Conservation (phyloP, 2,329 filamentous ascomycete species). For the Aspergillus melleus region DNA sequence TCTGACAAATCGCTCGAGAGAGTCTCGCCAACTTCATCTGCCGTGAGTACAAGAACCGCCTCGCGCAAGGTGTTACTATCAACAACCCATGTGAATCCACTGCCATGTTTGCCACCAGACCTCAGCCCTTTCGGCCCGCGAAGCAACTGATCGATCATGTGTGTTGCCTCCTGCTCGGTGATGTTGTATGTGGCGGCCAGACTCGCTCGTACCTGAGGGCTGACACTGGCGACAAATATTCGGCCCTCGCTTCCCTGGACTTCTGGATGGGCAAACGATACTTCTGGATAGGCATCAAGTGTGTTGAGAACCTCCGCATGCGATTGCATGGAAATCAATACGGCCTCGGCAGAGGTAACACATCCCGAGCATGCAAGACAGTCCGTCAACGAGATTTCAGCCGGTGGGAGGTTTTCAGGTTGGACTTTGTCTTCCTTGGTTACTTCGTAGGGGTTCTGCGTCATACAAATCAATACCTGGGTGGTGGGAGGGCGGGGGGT, state of each 20-base stretch:
- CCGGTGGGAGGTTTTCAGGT: conserved; percentile 63
- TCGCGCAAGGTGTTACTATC: conserved; percentile 85
- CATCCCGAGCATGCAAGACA: conserved; percentile 97
- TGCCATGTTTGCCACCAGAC: conserved; percentile 68
- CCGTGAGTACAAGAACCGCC: conserved; percentile 76
- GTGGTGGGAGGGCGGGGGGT: too few species aligned
- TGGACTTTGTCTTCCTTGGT: conserved; percentile 82
- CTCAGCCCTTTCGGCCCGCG: conserved; percentile 68
- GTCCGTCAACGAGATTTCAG: conserved; percentile 93
- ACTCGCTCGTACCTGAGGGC: conserved; percentile 85
- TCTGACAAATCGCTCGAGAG: conserved; percentile 18
- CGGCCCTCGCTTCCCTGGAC: conserved; percentile 62
- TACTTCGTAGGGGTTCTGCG: conserved; percentile 72
- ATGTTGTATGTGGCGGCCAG: conserved; percentile 80
- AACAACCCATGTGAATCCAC: conserved; percentile 82
- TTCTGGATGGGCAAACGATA: conserved; percentile 36
- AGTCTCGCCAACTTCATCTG: conserved; percentile 65
- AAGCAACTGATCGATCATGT: conserved; percentile 81
- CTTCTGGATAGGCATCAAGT: conserved; percentile 63
- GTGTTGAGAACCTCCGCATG: conserved; percentile 86
- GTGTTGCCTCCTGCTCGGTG: conserved; percentile 70
- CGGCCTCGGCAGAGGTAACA: conserved; percentile 94
- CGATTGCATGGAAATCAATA: conserved; percentile 92
- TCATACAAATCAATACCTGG: conserved; percentile 23
- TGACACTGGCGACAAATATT: conserved; percentile 88